Evolutionary conservation across 106 monocot species (phyloP), one percentile per base, ranked within the genome.

Genomic region (Dioscorea zingiberensis): DNA sequence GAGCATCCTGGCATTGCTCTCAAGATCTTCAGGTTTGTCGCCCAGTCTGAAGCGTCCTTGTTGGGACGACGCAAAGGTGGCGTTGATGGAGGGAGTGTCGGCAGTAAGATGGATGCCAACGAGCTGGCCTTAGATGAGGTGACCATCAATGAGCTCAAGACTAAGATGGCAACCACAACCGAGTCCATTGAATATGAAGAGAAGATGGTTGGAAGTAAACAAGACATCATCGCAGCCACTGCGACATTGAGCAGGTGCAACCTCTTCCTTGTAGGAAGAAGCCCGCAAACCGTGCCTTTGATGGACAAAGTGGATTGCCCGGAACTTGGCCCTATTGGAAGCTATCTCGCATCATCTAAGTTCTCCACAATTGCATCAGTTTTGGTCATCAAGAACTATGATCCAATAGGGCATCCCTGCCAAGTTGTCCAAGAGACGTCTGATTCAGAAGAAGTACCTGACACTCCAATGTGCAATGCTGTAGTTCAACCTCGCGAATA

Each of bases 251-350:
- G 63, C 48, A 38, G 68, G 16, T 73, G 73, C 68, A 69, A 68
- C 14, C 44, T 78, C 3, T 59, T 73, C 22, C 46, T 73, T 27
- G 73, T 73, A 1, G 78, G 78, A 17, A 60, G 49, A 28, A 56
- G 27, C 44, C 30, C 73, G 21, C 27, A 21, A 6, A 30, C 29
- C 16, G 58, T 68, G 68, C 44, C 62, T 15, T 53, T 72, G 18
- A 24, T 19, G 0, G 60, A 61, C 12, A 47, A 26, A 30, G 54
- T 5, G 29, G 68, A 74, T n/a, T 68, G 60, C 14, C 67, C 67
- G 13, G 74, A 74, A 47, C 23, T 74, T 29, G 74, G 74, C 2
- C 59, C 67, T 3, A 60, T 67, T 12, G 74, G 74, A 13, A 54
- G 38, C 9, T 61, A 48, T 17, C 60, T 74, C 13, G 74, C 59